These are phyloP conservation scores for Echium plantagineum DNA, from an alignment of 257 asterid genomes.

Conservation along the genomic window DNA sequence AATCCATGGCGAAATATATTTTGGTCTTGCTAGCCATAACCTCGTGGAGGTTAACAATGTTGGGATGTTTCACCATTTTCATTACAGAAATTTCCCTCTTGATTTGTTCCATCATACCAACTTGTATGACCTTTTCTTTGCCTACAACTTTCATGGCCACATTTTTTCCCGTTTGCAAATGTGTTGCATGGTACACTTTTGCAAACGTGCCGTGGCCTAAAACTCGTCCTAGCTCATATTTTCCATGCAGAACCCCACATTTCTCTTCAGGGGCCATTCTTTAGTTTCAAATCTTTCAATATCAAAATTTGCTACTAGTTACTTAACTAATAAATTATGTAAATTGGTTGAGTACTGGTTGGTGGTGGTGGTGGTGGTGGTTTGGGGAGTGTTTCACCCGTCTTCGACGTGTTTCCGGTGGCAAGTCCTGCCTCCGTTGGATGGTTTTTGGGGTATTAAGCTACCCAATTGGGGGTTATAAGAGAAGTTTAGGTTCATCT, in stretches of 20 bases:
- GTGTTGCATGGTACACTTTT: constrained; percentile 37
- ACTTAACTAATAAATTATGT: not conserved
- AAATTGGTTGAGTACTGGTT: not conserved
- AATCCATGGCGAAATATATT: constrained; percentile 45
- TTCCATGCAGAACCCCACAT: constrained; percentile 40
- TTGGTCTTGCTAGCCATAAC: constrained; percentile 52
- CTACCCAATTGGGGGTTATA: constrained; percentile 36
- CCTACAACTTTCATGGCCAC: constrained; percentile 50
- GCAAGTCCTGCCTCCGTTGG: constrained; percentile 60
- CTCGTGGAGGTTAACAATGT: constrained; percentile 44
- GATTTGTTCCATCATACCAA: constrained; percentile 57
- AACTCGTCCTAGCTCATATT: constrained; percentile 44
- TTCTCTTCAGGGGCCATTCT: constrained; percentile 45
- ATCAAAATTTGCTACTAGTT: not conserved
- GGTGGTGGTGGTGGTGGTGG: constrained; percentile 6
- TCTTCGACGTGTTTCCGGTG: constrained; percentile 95
- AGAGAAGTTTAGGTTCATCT: constrained; percentile 46
- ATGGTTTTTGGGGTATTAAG: constrained; percentile 36
- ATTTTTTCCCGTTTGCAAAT: constrained; percentile 31
- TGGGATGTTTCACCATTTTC: constrained; percentile 49
- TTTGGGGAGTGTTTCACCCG: constrained; percentile 46
- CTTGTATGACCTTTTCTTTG: constrained; percentile 41
- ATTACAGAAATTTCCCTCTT: constrained; percentile 44
- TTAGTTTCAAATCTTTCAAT: too few relatives aligned
- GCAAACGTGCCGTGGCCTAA: constrained; percentile 58